Percentiles rank a stretch among this genome's conserved stretches.
These are phyloP conservation scores for Papiliotrema fonsecae DNA, from an alignment of 1,284 basidiomycete species.

Conservation along the genomic window DNA sequence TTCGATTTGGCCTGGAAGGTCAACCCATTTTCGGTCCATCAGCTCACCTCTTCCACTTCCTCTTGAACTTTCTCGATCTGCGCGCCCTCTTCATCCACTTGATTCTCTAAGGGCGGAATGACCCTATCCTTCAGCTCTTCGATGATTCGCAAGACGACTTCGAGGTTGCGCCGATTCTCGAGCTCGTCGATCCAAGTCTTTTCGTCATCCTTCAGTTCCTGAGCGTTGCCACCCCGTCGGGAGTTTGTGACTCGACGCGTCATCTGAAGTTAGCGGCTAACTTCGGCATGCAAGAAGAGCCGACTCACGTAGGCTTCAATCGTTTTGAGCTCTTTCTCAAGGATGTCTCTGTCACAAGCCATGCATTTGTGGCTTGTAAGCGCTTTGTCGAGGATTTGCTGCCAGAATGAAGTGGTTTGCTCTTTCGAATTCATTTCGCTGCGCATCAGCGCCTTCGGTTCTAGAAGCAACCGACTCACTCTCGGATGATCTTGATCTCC, in stretches of 20 bases:
- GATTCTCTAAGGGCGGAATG: conserved; percentile 62
- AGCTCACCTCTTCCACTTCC: conserved; percentile 54
- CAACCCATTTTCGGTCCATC: not conserved
- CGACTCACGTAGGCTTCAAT: conserved; percentile 63
- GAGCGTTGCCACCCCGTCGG: conserved; percentile 26
- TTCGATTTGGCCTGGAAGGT: conserved; percentile 26
- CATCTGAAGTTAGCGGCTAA: conserved; percentile 49
- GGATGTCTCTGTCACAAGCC: conserved; percentile 67
- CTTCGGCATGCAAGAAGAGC: conserved; percentile 10
- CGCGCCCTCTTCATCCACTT: conserved; percentile 59
- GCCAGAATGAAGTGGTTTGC: conserved; percentile 7
- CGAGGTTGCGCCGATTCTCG: conserved; percentile 56
- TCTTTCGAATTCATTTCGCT: conserved; percentile 9
- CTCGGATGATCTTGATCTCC: conserved; percentile 56
- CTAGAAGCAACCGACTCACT: conserved; percentile 48
- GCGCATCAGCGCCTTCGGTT: conserved; percentile 17
- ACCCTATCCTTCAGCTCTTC: conserved; percentile 57
- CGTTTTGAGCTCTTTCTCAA: conserved; percentile 57
- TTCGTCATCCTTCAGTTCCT: conserved; percentile 53
- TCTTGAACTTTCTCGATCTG: conserved; percentile 54
- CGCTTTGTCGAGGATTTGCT: conserved; percentile 57
- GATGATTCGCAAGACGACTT: conserved; percentile 49
- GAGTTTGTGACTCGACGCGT: conserved; percentile 12
- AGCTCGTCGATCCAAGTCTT: conserved; percentile 61
- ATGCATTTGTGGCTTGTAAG: conserved; percentile 64